phyloP scores from a whole-genome alignment of 768 basidiomycete species.

The Ramaria rubella region DNA sequence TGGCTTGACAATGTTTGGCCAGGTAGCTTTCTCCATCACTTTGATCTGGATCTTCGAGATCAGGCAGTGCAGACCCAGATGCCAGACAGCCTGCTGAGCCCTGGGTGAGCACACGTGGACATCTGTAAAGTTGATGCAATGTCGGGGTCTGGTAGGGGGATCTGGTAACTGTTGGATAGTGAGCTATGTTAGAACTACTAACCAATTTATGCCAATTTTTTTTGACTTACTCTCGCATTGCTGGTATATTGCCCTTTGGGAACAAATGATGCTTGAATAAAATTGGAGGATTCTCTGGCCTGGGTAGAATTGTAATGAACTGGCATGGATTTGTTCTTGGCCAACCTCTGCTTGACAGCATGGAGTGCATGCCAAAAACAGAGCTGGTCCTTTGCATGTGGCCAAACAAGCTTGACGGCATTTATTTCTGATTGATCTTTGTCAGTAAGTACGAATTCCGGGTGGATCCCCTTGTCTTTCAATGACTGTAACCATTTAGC shows the following conservation, averaged over 20 bases:
- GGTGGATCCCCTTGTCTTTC: slow-evolving; percentile 15
- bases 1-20: neutral
- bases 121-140: neutral
- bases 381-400: slow-evolving; percentile 30
- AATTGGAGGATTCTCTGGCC: slow-evolving; percentile 23
- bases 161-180: neutral
- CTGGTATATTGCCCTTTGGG: slow-evolving; percentile 17
- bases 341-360: slow-evolving; percentile 24
- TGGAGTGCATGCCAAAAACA: slow-evolving; percentile 34
- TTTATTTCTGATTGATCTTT: slow-evolving; percentile 31
- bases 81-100: no score
- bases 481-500: neutral
- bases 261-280: slow-evolving; percentile 23
- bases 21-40: neutral
- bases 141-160: neutral
- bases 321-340: slow-evolving; percentile 21
- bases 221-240: neutral
- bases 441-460: slow-evolving; percentile 26
- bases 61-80: no score
- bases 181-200: no score
- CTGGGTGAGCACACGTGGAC: neutral
- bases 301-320: slow-evolving; percentile 22
- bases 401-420: slow-evolving; percentile 18
- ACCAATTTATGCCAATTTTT: no score
- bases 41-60: no score